A percentile compares a stretch with the other conserved stretches of the same genome.
phyloP scores from a whole-genome alignment of 371 early-diverging fungal species.

The Batrachochytrium dendrobatidis region DNA sequence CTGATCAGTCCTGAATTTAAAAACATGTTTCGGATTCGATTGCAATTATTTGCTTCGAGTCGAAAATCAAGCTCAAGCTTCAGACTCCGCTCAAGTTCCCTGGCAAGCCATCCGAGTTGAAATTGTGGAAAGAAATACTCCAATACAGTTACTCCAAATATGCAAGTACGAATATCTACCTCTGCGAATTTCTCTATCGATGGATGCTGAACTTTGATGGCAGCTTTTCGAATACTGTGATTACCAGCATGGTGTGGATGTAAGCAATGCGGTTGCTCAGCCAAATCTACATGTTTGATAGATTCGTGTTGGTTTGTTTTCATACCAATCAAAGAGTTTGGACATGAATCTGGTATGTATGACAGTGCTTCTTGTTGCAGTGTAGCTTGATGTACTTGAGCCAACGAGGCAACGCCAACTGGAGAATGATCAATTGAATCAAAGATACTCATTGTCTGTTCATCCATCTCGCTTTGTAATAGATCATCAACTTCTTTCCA shows the following conservation, averaged over 20 bases:
- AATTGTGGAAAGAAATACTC: slow-evolving; percentile 76
- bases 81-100: slow-evolving; percentile 76
- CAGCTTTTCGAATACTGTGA: slow-evolving; percentile 51
- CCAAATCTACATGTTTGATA: not conserved
- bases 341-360: too few relatives aligned
- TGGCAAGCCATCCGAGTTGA: slow-evolving; percentile 83
- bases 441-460: slow-evolving; percentile 49
- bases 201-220: slow-evolving; percentile 90
- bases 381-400: slow-evolving; percentile 45
- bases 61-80: slow-evolving; percentile 84
- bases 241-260: slow-evolving; percentile 1
- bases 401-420: slow-evolving; percentile 40
- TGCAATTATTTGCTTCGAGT: slow-evolving; percentile 69
- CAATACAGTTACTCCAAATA: slow-evolving; percentile 53
- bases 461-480: slow-evolving; percentile 63
- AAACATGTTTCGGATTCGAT: slow-evolving; percentile 55
- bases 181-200: slow-evolving; percentile 61
- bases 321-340: not conserved
- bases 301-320: not conserved
- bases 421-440: slow-evolving; percentile 29
- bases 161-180: slow-evolving; percentile 72
- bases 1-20: slow-evolving; percentile 38
- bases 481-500: slow-evolving; percentile 59
- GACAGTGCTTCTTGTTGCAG: not conserved
- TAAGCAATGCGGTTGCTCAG: not conserved